These are phyloP conservation scores for Magnaporthiopsis poae DNA, from an alignment of 2,329 filamentous ascomycete genomes.

Conservation along the genomic window DNA sequence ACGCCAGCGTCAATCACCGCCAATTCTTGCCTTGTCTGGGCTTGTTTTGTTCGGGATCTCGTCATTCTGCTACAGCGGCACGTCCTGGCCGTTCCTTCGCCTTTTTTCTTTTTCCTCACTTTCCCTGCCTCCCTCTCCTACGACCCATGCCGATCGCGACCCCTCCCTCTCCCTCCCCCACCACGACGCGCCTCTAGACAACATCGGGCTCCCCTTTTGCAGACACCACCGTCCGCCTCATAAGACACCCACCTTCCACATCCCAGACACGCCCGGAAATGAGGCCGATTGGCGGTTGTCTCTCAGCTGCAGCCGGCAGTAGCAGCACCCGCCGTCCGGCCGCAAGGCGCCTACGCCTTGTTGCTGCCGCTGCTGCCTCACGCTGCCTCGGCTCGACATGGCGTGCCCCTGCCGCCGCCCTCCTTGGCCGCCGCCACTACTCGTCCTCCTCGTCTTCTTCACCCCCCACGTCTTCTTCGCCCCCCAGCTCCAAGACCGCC, in stretches of 20 bases:
- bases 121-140: too few species aligned
- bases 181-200: background rate
- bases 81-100: background rate
- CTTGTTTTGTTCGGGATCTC: background rate
- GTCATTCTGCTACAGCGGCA: background rate
- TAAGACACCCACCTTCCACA: conserved; percentile 1
- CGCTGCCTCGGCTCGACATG: background rate
- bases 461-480: background rate
- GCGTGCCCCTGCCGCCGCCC: too few species aligned
- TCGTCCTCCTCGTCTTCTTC: background rate
- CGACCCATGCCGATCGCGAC: background rate
- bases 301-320: background rate
- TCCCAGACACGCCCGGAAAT: conserved; percentile 6
- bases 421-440: background rate
- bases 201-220: background rate
- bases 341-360: background rate
- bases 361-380: background rate
- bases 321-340: conserved; percentile 1
- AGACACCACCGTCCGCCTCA: background rate
- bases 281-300: conserved; percentile 5
- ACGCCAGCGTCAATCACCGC: background rate
- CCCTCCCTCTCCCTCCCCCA: background rate
- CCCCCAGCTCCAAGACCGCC: conserved; percentile 8
- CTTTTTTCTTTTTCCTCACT: too few species aligned
- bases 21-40: background rate